Evolutionary conservation across 805 yeast genomes (phyloP), one percentile per base, ranked within the genome.

Genomic region (Metschnikowia noctiluminum): DNA sequence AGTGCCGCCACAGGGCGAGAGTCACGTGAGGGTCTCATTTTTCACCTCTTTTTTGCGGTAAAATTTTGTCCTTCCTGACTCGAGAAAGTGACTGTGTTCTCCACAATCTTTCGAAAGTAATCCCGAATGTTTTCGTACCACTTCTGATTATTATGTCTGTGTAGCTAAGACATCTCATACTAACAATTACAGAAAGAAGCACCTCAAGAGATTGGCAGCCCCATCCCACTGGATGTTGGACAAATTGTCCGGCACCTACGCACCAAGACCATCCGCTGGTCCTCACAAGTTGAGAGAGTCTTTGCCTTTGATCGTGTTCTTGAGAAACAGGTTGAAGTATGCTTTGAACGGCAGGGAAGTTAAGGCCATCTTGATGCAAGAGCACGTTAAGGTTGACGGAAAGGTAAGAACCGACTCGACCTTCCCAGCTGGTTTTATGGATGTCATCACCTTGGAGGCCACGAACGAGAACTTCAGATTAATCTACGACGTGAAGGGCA

Each of bases 191-290:
- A 21, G 21, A 21, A 89, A 90, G 91, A 91, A 92, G 85, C 97
- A 92, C 78, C 86, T 91, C 77, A 91, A 92, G 86, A 90, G 98
- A 87, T 87, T 92, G 80, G 97, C 98, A 77, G 99, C 99, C 77
- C 99, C 99, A 84, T 87, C 91, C 83, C 99, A 94, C 87, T 94
- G 99, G 99, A 88, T 94, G 95, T 89, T 94, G 83, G 99, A 95
- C 95, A 94, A 94, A 82, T 84, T 94, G 81, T 88, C 97, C 73
- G 99, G 99, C 76, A 82, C 89, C 72, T 94, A 94, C 77, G 99
- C 99, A 61, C 99, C 99, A 82, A 90, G 98, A 82, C 96, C 98
- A 73, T 90, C 97, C 60, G 86, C 96, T 67, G 99, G 99, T 83
- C 99, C 99, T 75, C 99, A 92, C 84, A 94, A 92, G 80, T 84